Conservation (phyloP, 805 yeast genomes). For the Saccharomycopsis sp. region DNA sequence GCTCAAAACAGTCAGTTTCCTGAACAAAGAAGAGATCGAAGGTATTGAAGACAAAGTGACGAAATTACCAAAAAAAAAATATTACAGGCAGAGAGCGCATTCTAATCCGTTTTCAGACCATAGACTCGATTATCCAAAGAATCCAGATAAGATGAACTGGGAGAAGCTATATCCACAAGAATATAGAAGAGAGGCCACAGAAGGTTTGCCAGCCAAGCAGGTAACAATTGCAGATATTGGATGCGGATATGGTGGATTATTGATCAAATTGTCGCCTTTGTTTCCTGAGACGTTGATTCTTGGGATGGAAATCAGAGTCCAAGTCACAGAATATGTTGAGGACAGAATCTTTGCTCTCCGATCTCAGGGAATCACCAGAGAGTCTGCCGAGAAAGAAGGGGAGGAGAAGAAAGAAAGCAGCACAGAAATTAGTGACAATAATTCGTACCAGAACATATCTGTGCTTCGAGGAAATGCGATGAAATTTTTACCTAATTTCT, state of each 20-base stretch:
- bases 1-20: slow-evolving; percentile 41
- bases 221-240: slow-evolving; percentile 95
- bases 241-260: slow-evolving; percentile 94
- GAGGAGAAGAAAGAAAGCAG: slow-evolving; percentile 22
- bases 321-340: slow-evolving; percentile 94
- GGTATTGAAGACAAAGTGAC: slow-evolving; percentile 26
- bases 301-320: slow-evolving; percentile 98
- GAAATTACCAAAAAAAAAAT: slow-evolving; percentile 76
- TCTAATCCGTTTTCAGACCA: slow-evolving; percentile 97
- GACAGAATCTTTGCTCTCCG: slow-evolving; percentile 90
- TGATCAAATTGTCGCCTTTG: slow-evolving; percentile 70
- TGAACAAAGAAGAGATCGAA: slow-evolving; percentile 24
- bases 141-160: slow-evolving; percentile 90
- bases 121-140: slow-evolving; percentile 75
- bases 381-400: slow-evolving; percentile 21
- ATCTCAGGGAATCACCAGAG: slow-evolving; percentile 34
- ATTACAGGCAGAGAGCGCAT: slow-evolving; percentile 94
- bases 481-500: slow-evolving; percentile 95
- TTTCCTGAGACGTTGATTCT: slow-evolving; percentile 70
- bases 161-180: slow-evolving; percentile 56
- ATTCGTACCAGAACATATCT: slow-evolving; percentile 71
- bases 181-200: slow-evolving; percentile 2
- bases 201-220: slow-evolving; percentile 37
- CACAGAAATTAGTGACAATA: slow-evolving; percentile 33
- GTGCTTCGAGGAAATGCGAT: slow-evolving; percentile 94